Evolutionary conservation across 2,329 filamentous ascomycete species (phyloP), one percentile per base, ranked within the genome.

Genomic region (Aspergillus phoenicis): DNA sequence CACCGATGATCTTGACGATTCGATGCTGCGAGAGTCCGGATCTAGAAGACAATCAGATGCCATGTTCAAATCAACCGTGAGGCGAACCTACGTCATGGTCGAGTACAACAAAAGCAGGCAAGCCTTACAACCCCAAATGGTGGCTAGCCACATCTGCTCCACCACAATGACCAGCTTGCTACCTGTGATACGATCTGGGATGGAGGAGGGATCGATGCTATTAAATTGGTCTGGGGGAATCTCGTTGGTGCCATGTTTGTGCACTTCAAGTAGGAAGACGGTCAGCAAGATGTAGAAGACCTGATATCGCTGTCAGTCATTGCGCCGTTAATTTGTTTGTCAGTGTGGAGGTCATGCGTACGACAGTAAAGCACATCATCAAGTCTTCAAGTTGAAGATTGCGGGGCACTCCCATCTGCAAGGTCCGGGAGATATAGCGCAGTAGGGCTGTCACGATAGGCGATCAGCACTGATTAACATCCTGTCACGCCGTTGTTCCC

Each of bases 131-230:
- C 81, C 73, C 84, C 84, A 86, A 4, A 82, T 77, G 1, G 79
- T 81, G 1, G 79, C 72, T 43, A 84, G 74, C 64, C 83, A 83
- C 66, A 81, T 83, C 60, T 85, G 78, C 64, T 86, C 84, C 13
- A 82, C 79, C 0, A 82, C 81, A 57, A 86, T 73, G 1, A 84
- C 81, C 67, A 84, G 78, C 65, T 84, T 84, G 66, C 82, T 84
- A n/a, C 84, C 84, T 52, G 77, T 80, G 4, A 83, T 72, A 13
- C 82, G 80, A 28, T 68, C 64, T 0, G 71, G 55, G n/a, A 79
- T 75, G 7, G 81, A 78, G 2, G 77, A 64, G 0, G 76, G 70
- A 1, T 82, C 83, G 61, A 86, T 83, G 52, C 75, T 75, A 11
- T 70, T 70, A 2, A 76, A 71, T 5, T 70, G 67, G 0, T 75